Base-by-base conservation (phyloP, 352 stramenopile genomes). In the Globisporangium ultimum region DNA sequence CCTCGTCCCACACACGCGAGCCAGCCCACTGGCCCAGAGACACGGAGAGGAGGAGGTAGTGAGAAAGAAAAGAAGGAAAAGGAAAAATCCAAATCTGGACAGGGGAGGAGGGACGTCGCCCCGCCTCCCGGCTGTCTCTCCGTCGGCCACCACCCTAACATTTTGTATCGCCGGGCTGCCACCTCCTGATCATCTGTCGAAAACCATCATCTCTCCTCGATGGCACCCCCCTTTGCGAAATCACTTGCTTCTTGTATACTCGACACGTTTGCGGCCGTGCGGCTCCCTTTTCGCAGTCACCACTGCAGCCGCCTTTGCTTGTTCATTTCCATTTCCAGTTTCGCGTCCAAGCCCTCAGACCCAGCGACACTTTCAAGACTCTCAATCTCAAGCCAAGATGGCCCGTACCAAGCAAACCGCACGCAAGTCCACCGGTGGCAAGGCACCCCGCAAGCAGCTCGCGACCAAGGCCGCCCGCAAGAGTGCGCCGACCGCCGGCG, bases 381-480 rank as follows among this genome's bases (percentile, higher is more conserved):
- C 15, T 61, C 11, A 9, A 17, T 97, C 55, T 70, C 24, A 60
- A 32, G 24, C 5, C 24, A 32, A 73, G 28, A 97, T 98, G 91
- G 94, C 95, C 54, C 90, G 95, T 83, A 98, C 95, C 68, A 98
- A 98, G 80, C 93, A 98, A 74, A 98, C 93, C 42, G 93, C 95
- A 17, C 89, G 95, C 72, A 98, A 98, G 76, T 98, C 90, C 52
- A 88, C 93, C 46, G 93, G 93, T 53, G 93, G 93, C 70, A 98
- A 98, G 82, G 93, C 92, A 13, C 93, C 93, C 21, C 86, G 93
- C 60, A 98, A 98, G 86, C 92, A 98, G 75, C 71, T 98, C 18
- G 93, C 93, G 61, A 89, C 79, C 61, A 98, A 98, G 82, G 88
- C 91, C 49, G 87, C 91, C 21, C 89, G 93, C 56, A 98, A 98